Evolutionary conservation across 2,329 filamentous ascomycete species (phyloP), one percentile per base, ranked within the genome.

Genomic region (Plenodomus lindquistii): DNA sequence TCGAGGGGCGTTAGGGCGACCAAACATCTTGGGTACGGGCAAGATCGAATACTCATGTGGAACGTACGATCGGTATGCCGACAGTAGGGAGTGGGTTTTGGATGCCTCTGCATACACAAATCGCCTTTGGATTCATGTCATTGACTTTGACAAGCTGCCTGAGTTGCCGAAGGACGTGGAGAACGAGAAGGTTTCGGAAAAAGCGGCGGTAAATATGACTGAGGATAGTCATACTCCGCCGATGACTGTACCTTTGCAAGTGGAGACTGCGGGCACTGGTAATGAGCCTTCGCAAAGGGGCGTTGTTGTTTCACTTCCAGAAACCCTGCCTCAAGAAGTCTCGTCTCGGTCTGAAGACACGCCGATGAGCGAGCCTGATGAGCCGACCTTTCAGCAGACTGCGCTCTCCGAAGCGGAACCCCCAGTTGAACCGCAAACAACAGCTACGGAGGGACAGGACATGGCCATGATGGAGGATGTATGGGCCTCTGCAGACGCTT

Each of bases 351-450:
- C 51, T 16, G 67, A 69, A 45, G 72, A 74, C 39, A 72, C 70
- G 16, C 66, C 66, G 10, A 74, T 74, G 72, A 72, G 67, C 36
- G 72, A 72, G 40, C 62, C 64, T 13, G 71, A 71, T 40, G 70
- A 70, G 31, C 50, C 42, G 16, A 17, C 31, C 17, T 10, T 24
- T 18, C 46, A 50, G 22, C 46, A 43, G 15, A 29, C 46, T 8
- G 44, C 45, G 29, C 44, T 43, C 16, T 40, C 47, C 20, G 37
- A 42, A 16, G 13, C 41, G 15, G 50, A 58, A 4, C 40, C 45
- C 19, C 43, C 53, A 37, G 19, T 39, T 4, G 36, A 41, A 17
- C 37, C 24, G 9, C 17, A 47, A 18, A 27, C 36, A 24, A 37
- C 35, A 2, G 49, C 35, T n/a, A 17, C 38, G 4, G 57, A 53